Evolutionary conservation across 306 rosid species (phyloP), one percentile per base, ranked within the genome.

Genomic region (Castanospermum australe): DNA sequence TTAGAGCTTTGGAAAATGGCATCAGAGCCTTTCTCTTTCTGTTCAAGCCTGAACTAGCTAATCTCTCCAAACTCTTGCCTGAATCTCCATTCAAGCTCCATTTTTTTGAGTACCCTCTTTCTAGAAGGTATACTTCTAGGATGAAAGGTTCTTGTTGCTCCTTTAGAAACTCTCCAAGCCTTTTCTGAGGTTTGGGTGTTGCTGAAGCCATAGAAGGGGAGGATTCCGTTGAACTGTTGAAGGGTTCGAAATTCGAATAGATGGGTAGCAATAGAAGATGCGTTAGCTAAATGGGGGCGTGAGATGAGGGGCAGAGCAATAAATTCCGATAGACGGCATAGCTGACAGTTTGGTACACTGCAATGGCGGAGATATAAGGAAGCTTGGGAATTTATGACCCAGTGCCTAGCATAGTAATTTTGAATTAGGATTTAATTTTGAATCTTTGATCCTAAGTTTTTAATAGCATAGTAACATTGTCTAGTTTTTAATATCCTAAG

Each of bases 101-200:
- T 51, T 47, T 90, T 36, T 62, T 85, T 45, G 79, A 63, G 60
- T 68, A 81, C 42, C 93, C 81, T 87, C 85, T 87, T 83, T 96
- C 99, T 14, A 67, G 22, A 33, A 96, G 92, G 87, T 85, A 89
- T 69, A 59, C 55, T 47, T 96, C 90, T 11, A 93, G 75, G 71
- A 80, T 80, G 76, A 96, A 96, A 28, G 99, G 99, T 8, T 93
- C 98, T 83, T 93, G 97, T 55, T 89, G 82, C 65, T 90, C 88
- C 56, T 85, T 88, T 2, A 93, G 92, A 67, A 95, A 90, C 39
- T 91, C 92, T 57, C 71, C 84, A 0, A 94, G 94, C 42, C 81
- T 88, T 77, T 85, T 95, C 62, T 35, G 67, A 62, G 91, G 78
- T 76, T 78, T 86, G 41, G 89, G 6, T 47, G 71, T 41, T 56